A percentile compares a stretch with the other conserved stretches of the same genome.
Conservation (phyloP, 257 asterid species). For the Phtheirospermum japonicum region DNA sequence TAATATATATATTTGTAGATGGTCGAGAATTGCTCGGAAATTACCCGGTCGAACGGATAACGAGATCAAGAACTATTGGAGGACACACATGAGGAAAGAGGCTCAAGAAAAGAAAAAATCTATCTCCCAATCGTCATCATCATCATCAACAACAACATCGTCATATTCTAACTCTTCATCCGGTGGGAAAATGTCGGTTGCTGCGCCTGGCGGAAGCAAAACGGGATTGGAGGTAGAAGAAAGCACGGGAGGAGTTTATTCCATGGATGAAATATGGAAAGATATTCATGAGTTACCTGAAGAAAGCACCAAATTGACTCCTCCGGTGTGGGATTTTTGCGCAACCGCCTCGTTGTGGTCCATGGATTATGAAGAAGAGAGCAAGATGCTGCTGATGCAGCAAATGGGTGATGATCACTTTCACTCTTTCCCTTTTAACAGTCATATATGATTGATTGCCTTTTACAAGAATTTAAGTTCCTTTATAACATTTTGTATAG, state of each 20-base stretch:
- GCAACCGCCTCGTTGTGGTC: conserved; percentile 50
- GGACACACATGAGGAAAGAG: conserved; percentile 78
- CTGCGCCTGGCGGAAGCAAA: conserved; percentile 29
- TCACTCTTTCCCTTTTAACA: conserved; percentile 38
- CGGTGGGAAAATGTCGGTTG: conserved; percentile 34
- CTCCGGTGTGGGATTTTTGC: conserved; percentile 63
- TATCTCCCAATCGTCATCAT: conserved; percentile 31
- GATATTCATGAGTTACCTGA: conserved; percentile 59
- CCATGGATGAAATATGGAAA: conserved; percentile 86
- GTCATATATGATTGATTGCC: conserved; percentile 25
- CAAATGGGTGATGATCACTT: conserved; percentile 38
- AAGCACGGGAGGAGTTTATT: conserved; percentile 35
- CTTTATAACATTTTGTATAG: too few relatives aligned
- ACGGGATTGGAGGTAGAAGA: conserved; percentile 34
- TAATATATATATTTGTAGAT: conserved; percentile 35
- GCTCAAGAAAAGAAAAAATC: conserved; percentile 67
- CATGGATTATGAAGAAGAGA: conserved; percentile 39
- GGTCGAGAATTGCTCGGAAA: conserved; percentile 89
- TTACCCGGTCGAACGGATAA: conserved; percentile 92
- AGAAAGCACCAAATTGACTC: conserved; percentile 33
- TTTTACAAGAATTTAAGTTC: too few relatives aligned
- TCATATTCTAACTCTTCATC: conserved; percentile 33
- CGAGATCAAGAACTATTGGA: conserved; percentile 89
- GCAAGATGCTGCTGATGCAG: conserved; percentile 38
- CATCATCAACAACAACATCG: conserved; percentile 46